Evolutionary conservation across 495 filamentous ascomycete species (phyloP), one percentile per base, ranked within the genome.

Genomic region (Hyphodiscus hymeniophilus): DNA sequence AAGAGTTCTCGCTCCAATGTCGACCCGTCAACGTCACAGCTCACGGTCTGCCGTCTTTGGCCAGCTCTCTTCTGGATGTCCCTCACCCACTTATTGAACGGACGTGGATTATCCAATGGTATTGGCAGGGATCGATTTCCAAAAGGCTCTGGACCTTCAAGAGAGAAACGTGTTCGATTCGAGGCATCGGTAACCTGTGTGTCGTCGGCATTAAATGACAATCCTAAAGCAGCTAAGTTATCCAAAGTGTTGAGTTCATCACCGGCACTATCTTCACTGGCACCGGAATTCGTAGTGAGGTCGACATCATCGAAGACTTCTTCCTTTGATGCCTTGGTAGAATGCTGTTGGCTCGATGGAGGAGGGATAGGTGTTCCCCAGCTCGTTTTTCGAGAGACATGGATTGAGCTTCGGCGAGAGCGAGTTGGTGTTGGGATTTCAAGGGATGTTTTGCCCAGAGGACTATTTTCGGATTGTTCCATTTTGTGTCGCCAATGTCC

Each of bases 11-110:
- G 16, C 24, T 55, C 42, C 3, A 68, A 59, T 30, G 62, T 59
- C 42, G 58, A 50, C 35, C 31, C 21, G 15, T 32, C 47, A 6
- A 23, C 31, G 38, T 39, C 24, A 38, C 56, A 28, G 17, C 53
- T 60, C 8, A 64, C 40, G 6, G 50, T 56, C 33, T 59, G 64
- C n/a, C 64, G 60, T 40, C 65, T 66, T 34, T 69, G 62, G 47
- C 47, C 35, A 15, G 68, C 69, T 57, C 71, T 67, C 45, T 64
- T 68, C 34, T 77, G 73, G 30, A 81, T 60, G n/a, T 66, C 74
- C 50, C 55, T 74, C 60, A 81, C 68, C 77, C 77, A 81, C 60
- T 68, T 75, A 23, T 74, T 67, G 54, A 81, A 80, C 22, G 73
- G 74, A 21, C 72, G 74, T 13, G 13, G 22, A 13, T 43, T 42